Evolutionary conservation across 495 filamentous ascomycete genomes (phyloP).

Genomic region (Aspergillus baeticus): DNA sequence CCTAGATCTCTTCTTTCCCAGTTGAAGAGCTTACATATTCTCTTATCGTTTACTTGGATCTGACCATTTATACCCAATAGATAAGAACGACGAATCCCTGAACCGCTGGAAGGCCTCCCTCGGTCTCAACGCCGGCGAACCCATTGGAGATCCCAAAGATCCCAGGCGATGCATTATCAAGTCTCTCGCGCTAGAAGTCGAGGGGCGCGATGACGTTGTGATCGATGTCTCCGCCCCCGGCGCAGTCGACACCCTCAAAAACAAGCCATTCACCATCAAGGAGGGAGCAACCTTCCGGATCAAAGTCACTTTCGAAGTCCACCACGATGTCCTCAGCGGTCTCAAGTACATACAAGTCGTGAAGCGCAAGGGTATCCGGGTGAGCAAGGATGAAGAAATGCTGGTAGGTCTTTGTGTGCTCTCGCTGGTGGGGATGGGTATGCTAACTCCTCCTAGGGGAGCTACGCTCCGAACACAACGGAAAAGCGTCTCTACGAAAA

Average conservation of each 20-base stretch:
- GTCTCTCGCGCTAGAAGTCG: conserved; percentile 77
- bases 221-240: conserved; percentile 72
- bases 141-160: conserved; percentile 69
- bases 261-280: conserved; percentile 94
- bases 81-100: conserved; percentile 83
- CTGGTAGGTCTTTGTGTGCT: conserved; percentile 60
- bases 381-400: conserved; percentile 95
- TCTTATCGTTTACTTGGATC: background rate
- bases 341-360: conserved; percentile 93
- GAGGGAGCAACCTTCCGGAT: conserved; percentile 90
- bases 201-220: conserved; percentile 75
- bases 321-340: conserved; percentile 91
- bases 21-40: conserved; percentile 1
- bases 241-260: conserved; percentile 69
- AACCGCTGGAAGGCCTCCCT: conserved; percentile 96
- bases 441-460: conserved; percentile 53
- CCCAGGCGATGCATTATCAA: conserved; percentile 85
- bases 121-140: conserved; percentile 68
- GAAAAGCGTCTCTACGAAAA: conserved; percentile 82
- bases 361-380: conserved; percentile 78
- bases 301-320: conserved; percentile 88
- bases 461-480: conserved; percentile 85
- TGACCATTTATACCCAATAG: conserved; percentile 25
- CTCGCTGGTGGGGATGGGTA: background rate
- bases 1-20: background rate